Percentiles rank a stretch among this genome's conserved stretches.
phyloP scores from a whole-genome alignment of 176 grass and related monocot species.

The Zoysia pacifica region DNA sequence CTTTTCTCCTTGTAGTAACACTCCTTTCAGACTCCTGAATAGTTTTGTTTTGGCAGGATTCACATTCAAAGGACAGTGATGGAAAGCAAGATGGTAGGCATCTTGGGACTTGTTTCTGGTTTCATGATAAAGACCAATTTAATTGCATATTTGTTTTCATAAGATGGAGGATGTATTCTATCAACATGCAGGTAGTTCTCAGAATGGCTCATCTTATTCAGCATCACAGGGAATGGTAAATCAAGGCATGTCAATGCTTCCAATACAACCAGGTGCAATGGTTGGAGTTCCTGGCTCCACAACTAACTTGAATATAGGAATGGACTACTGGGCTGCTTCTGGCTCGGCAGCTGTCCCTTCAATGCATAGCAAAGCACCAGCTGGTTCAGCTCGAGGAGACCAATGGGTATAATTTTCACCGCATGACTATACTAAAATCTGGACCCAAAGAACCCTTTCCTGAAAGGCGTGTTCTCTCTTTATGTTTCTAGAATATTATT shows the following conservation, averaged over 20 bases:
- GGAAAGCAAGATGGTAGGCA: conserved; percentile 57
- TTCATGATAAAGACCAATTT: conserved; percentile 13
- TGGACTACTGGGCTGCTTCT: conserved; percentile 77
- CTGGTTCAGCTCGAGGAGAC: conserved; percentile 50
- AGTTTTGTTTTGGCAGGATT: conserved; percentile 48
- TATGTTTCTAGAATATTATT: conserved; percentile 7
- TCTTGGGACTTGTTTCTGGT: conserved; percentile 28
- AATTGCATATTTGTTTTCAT: conserved; percentile 31
- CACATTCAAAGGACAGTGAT: conserved; percentile 65
- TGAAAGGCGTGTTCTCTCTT: background rate
- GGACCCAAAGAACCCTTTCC: background rate
- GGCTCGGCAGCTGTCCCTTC: conserved; percentile 54
- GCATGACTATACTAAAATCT: conserved; percentile 26
- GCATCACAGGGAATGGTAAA: conserved; percentile 53
- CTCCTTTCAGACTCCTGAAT: conserved; percentile 17
- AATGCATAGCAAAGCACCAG: conserved; percentile 46
- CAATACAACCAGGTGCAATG: conserved; percentile 55
- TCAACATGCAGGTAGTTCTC: conserved; percentile 48
- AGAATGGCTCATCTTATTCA: conserved; percentile 57
- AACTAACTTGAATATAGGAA: conserved; percentile 79
- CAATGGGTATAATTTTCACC: conserved; percentile 54
- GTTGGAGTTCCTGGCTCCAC: conserved; percentile 65
- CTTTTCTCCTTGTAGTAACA: conserved; percentile 1
- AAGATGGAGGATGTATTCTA: conserved; percentile 42
- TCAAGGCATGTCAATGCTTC: conserved; percentile 58